phyloP scores from a whole-genome alignment of 345 rosid genomes.

The Cardiospermum halicacabum region DNA sequence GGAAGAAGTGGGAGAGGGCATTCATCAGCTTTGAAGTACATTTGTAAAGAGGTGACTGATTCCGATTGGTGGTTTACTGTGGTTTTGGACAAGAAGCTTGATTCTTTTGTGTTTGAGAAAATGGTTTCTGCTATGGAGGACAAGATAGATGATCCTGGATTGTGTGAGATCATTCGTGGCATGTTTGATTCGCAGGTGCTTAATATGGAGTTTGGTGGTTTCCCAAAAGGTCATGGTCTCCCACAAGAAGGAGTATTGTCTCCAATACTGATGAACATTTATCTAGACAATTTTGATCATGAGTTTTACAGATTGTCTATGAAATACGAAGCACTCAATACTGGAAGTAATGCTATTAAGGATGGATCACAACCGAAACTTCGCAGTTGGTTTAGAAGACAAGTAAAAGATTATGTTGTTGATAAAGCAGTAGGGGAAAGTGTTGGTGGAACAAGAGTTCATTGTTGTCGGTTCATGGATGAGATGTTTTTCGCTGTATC shows the following conservation, averaged over 20 bases:
- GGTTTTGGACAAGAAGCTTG: slow-evolving; percentile 47
- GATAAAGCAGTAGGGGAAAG: slow-evolving; percentile 20
- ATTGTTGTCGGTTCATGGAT: slow-evolving; percentile 80
- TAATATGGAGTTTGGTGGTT: slow-evolving; percentile 84
- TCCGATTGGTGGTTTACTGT: slow-evolving; percentile 88
- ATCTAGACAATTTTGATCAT: slow-evolving; percentile 65
- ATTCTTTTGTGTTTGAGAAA: slow-evolving; percentile 41
- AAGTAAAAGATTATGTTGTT: slow-evolving; percentile 46
- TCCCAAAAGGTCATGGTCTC: slow-evolving; percentile 91
- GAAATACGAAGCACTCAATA: slow-evolving; percentile 71
- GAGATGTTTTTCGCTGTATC: slow-evolving; percentile 72
- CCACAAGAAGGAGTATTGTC: slow-evolving; percentile 91
- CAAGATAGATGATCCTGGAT: slow-evolving; percentile 46
- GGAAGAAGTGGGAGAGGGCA: slow-evolving; percentile 84
- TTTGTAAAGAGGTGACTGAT: slow-evolving; percentile 46
- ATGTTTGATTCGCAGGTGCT: slow-evolving; percentile 73
- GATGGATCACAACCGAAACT: slow-evolving; percentile 46
- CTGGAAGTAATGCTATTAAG: slow-evolving; percentile 22
- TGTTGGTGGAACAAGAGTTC: slow-evolving; percentile 39
- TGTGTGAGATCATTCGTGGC: slow-evolving; percentile 44
- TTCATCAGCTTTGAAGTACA: slow-evolving; percentile 62
- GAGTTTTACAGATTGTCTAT: slow-evolving; percentile 69
- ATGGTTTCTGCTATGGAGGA: slow-evolving; percentile 61
- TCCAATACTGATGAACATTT: slow-evolving; percentile 73
- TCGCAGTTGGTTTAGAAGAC: slow-evolving; percentile 79